Evolutionary conservation across 2,329 filamentous ascomycete genomes (phyloP), one percentile per base, ranked within the genome.

Genomic region (Nemania sp.): DNA sequence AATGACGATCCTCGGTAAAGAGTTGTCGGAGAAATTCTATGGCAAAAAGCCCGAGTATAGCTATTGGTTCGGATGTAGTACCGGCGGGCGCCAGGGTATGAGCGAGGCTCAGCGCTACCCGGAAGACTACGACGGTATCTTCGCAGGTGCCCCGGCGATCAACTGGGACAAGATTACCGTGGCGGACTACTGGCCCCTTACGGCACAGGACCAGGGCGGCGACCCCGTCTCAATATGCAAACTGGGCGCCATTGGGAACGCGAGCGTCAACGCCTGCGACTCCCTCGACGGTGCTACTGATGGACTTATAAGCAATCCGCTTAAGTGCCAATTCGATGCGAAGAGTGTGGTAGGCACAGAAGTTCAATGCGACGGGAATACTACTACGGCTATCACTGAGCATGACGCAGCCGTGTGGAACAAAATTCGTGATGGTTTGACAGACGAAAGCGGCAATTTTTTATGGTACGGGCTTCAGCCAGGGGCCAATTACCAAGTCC

Each of bases 51-150:
- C 81, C 1, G 74, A 77, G 1, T 85, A 84, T 73, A 84, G 81
- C n/a, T 88, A 87, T 74, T 88, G 82, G 73, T 79, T 81, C 53
- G 87, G 86, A 29, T 88, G 86, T 73, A 86, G 83, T 1, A 86
- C 84, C 0, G 87, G 87, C 27, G 87, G 87, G 1, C 79, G 86
- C 0, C 86, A 88, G 76, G 87, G 86, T 18, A 73, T 86, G 29
- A 84, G 83, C 69, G 80, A 84, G 53, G 82, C 84, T 2, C 82
- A 88, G 72, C 74, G 80, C 20, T 87, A 83, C 70, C 86, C 86
- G 0, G 78, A 84, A 8, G 85, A 87, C 64, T 87, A 86, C 67
- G 84, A 88, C 68, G 86, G 86, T 22, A 82, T 88, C 45, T 74
- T 85, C 6, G 84, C 83, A 7, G 81, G 79, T 18, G 49, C 55